These are phyloP conservation scores for Magnaporthiopsis incrustans DNA, from an alignment of 2,329 filamentous ascomycete genomes.

Conservation along the genomic window DNA sequence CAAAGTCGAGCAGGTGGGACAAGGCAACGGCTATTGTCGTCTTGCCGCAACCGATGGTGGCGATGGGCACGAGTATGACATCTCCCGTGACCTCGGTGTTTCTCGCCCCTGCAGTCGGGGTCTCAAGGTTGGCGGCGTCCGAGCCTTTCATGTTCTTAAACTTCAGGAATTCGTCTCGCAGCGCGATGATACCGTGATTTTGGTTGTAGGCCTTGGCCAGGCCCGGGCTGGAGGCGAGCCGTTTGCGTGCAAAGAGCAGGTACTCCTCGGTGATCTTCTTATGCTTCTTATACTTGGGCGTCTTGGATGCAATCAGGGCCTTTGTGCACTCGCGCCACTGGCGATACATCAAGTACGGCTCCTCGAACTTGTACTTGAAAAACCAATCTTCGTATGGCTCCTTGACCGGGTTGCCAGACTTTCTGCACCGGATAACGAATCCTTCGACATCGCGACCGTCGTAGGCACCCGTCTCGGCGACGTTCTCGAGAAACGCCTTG, in stretches of 20 bases:
- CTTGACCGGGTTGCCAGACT: conserved; percentile 39
- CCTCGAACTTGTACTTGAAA: conserved; percentile 99
- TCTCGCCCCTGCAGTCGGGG: conserved; percentile 36
- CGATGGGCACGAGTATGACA: conserved; percentile 80
- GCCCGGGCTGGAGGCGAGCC: conserved; percentile 59
- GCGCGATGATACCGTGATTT: conserved; percentile 91
- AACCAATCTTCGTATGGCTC: conserved; percentile 84
- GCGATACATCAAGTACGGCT: conserved; percentile 96
- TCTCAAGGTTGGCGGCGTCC: conserved; percentile 75
- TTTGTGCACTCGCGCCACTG: conserved; percentile 99
- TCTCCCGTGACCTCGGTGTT: conserved; percentile 53
- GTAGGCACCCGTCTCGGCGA: conserved; percentile 83
- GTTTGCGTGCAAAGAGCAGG: conserved; percentile 67
- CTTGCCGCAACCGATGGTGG: conserved; percentile 94
- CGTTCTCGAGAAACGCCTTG: conserved; percentile 71
- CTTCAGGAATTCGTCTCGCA: conserved; percentile 80
- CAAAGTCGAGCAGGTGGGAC: conserved; percentile 78
- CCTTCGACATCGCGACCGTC: conserved; percentile 91
- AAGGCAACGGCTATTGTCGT: conserved; percentile 84
- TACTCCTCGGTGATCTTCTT: conserved; percentile 86
- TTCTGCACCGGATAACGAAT: conserved; percentile 89
- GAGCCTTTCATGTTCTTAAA: conserved; percentile 79
- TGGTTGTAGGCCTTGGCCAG: conserved; percentile 66
- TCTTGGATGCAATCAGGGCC: conserved; percentile 66
- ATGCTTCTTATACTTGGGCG: conserved; percentile 79